Base-by-base conservation (phyloP, 2,329 filamentous ascomycete genomes). In the Elsinoe ampelina region DNA sequence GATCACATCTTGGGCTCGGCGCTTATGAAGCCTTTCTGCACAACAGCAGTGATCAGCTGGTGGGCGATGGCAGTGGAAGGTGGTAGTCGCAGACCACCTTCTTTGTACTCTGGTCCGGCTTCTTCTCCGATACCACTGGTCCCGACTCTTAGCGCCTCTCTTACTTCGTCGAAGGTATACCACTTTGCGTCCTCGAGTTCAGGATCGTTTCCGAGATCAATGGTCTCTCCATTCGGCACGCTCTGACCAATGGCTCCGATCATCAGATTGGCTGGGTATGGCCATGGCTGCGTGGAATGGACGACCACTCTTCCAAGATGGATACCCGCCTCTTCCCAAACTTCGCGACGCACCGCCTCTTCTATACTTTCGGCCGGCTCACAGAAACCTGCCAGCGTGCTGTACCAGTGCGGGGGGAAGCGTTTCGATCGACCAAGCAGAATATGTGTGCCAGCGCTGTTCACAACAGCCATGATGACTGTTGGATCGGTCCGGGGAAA, bases 401-500 rank as follows among this genome's bases (percentile, higher is more conserved):
- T 89, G 76, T 92, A 96, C 88, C 87, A 95, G 69, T 87, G 69
- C 1, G 81, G 77, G 1, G 93, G 93, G 80, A 85, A 98, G 55
- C 88, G 81, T 72, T 87, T 87, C 66, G 88, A 83, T 12, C 93
- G 84, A 36, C 93, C 93, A 0, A 98, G 84, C 6, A 98, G 81
- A 38, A 95, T 74, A 60, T 83, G 82, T 62, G 84, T 80, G 51
- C 86, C 86, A 63, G 95, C 88, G 52, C 84, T 78, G 55, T 87
- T 95, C 32, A 97, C 81, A 10, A 96, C 85, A 0, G 91, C 92
- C 73, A 95, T 91, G 72, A 98, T 98, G 69, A 97, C 90, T 26
- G 89, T 95, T 1, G 91, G 90, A 65, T 96, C 91, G 1, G 92
- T 96, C 52, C 91, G 83, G 2, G 92, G 92, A 77, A 96, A 97